phyloP scores from a whole-genome alignment of 1,139 yeast genomes.

The Chernovozyma aurita region DNA sequence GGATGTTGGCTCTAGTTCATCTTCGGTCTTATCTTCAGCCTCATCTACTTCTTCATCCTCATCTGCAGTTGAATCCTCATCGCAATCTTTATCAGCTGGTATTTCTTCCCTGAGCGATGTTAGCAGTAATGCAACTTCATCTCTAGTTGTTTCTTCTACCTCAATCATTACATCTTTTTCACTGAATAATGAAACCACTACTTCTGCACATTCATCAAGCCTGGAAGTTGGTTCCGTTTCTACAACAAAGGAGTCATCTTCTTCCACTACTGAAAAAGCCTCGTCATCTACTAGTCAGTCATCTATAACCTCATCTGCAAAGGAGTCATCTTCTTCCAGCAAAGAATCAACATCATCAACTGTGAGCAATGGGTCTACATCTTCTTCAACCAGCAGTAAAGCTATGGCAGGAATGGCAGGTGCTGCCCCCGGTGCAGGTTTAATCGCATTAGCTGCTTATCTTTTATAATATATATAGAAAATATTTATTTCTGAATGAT shows the following conservation, averaged over 20 bases:
- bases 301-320: no score
- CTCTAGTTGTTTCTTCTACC: background rate
- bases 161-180: no score
- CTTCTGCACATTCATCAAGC: background rate
- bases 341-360: no score
- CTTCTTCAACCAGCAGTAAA: no score
- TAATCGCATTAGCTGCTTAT: background rate
- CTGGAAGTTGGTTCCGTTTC: background rate
- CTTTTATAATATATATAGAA: no score
- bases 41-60: conserved; percentile 4
- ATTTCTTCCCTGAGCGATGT: background rate
- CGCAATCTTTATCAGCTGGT: background rate
- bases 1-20: background rate
- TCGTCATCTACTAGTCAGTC: no score
- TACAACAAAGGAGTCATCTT: background rate
- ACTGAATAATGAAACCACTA: background rate
- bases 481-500: no score
- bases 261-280: background rate
- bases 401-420: background rate
- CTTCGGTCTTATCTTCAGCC: conserved; percentile 5
- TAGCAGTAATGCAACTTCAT: background rate
- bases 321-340: no score
- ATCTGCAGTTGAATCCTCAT: background rate
- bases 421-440: background rate
- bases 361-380: no score